A percentile compares a stretch with the other conserved stretches of the same genome.
phyloP scores from a whole-genome alignment of 176 grass and related monocot genomes.

The Luzula sylvatica region DNA sequence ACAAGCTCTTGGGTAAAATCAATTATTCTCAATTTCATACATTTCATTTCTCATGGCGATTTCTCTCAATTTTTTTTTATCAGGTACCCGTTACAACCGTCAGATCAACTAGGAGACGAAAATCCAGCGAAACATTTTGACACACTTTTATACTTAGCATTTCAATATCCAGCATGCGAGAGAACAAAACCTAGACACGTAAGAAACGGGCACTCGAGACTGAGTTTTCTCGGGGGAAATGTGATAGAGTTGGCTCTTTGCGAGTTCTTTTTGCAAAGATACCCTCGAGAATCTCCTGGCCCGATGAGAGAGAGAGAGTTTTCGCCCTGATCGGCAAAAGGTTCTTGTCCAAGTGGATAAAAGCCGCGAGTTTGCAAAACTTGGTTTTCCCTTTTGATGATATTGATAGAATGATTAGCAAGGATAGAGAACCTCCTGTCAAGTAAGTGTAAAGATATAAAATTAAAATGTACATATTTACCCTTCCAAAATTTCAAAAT shows the following conservation, averaged over 20 bases:
- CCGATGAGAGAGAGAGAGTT: slow-evolving; percentile 92
- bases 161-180: slow-evolving; percentile 67
- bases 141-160: slow-evolving; percentile 82
- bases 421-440: slow-evolving; percentile 63
- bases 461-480: too few relatives aligned
- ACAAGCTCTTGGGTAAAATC: slow-evolving; percentile 68
- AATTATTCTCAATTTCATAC: slow-evolving; percentile 1
- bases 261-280: slow-evolving; percentile 91
- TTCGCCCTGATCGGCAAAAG: slow-evolving; percentile 73
- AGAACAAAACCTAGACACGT: slow-evolving; percentile 65
- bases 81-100: slow-evolving; percentile 75
- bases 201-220: slow-evolving; percentile 77
- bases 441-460: slow-evolving; percentile 48
- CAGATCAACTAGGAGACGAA: slow-evolving; percentile 61
- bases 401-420: slow-evolving; percentile 83
- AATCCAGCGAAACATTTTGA: slow-evolving; percentile 90
- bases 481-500: too few relatives aligned
- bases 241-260: slow-evolving; percentile 83
- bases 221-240: slow-evolving; percentile 75
- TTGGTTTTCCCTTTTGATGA: slow-evolving; percentile 94
- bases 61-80: background rate
- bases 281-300: slow-evolving; percentile 81
- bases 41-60: background rate
- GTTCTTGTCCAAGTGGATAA: slow-evolving; percentile 66
- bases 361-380: slow-evolving; percentile 90